Conservation (phyloP, 2,329 filamentous ascomycete genomes). For the Bipolaris cookei region DNA sequence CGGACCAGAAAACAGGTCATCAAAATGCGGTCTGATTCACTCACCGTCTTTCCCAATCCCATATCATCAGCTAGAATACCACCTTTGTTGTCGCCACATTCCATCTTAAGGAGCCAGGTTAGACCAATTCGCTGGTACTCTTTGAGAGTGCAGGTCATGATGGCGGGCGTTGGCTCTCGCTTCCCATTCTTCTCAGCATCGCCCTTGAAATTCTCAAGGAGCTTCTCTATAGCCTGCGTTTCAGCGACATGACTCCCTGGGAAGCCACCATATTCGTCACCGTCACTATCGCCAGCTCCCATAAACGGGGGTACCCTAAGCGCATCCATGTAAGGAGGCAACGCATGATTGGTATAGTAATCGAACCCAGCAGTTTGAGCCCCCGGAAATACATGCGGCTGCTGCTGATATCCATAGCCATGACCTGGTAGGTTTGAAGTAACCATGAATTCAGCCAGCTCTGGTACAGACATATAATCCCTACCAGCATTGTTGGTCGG, state of each 20-base stretch:
- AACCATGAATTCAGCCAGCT: conserved; percentile 41
- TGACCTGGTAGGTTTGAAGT: conserved; percentile 19
- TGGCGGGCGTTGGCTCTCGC: conserved; percentile 71
- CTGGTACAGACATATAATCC: conserved; percentile 33
- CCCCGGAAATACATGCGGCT: background rate
- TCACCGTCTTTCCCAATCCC: conserved; percentile 82
- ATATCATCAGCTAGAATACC: conserved; percentile 70
- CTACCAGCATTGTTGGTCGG: conserved; percentile 28
- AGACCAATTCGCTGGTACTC: conserved; percentile 81
- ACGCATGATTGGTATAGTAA: background rate
- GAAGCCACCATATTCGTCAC: conserved; percentile 23
- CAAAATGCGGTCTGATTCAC: background rate
- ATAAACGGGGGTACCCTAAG: background rate
- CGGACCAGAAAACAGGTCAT: background rate
- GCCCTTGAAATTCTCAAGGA: conserved; percentile 42
- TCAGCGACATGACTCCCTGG: conserved; percentile 22
- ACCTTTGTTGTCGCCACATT: conserved; percentile 73
- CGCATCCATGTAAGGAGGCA: background rate
- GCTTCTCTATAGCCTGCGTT: conserved; percentile 36
- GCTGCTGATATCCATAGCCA: conserved; percentile 25
- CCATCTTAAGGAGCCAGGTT: conserved; percentile 77
- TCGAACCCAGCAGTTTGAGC: background rate
- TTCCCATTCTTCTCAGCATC: conserved; percentile 56
- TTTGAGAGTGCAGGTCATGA: conserved; percentile 72
- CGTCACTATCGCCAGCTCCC: conserved; percentile 17